Conservation (phyloP, 169 alveolate genomes). For the Prorocentrum cordatum region DNA sequence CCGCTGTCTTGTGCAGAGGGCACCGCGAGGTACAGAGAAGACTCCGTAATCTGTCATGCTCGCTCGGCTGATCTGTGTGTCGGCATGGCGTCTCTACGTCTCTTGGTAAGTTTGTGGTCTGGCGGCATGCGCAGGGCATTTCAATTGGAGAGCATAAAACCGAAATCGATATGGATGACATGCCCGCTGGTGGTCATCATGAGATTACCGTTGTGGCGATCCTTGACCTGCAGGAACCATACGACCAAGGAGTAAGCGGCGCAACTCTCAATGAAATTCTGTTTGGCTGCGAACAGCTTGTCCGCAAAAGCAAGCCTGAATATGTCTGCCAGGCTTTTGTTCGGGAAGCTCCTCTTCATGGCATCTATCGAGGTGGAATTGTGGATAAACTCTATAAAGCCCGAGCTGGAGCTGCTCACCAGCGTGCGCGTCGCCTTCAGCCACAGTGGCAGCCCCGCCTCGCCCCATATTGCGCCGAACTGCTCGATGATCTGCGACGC, state of each 20-base stretch:
- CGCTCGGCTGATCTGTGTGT: too few relatives aligned
- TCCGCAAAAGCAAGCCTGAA: slow-evolving; percentile 59
- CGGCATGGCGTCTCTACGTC: too few relatives aligned
- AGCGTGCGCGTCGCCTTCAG: slow-evolving; percentile 33
- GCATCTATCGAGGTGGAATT: slow-evolving; percentile 84
- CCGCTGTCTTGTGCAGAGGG: too few relatives aligned
- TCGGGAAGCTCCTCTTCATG: slow-evolving; percentile 45
- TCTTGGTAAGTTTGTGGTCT: too few relatives aligned
- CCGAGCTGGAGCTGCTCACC: slow-evolving; percentile 50
- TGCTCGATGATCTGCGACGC: slow-evolving; percentile 88
- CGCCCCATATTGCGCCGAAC: slow-evolving; percentile 80
- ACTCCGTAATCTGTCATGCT: too few relatives aligned
- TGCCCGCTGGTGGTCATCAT: slow-evolving; percentile 90
- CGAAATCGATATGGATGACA: slow-evolving; percentile 86
- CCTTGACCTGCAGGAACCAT: slow-evolving; percentile 88
- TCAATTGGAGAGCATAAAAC: background rate
- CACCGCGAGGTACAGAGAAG: too few relatives aligned
- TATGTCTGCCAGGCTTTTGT: slow-evolving; percentile 52
- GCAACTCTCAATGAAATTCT: slow-evolving; percentile 87
- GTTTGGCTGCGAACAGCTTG: slow-evolving; percentile 39
- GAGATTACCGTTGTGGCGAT: slow-evolving; percentile 94
- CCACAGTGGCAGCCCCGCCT: slow-evolving; percentile 55
- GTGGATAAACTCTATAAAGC: slow-evolving; percentile 74
- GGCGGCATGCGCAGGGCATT: too few relatives aligned
- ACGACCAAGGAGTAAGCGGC: slow-evolving; percentile 94